Evolutionary conservation across 768 basidiomycete genomes (phyloP), one percentile per base, ranked within the genome.

Genomic region (Tulasnella sp.): DNA sequence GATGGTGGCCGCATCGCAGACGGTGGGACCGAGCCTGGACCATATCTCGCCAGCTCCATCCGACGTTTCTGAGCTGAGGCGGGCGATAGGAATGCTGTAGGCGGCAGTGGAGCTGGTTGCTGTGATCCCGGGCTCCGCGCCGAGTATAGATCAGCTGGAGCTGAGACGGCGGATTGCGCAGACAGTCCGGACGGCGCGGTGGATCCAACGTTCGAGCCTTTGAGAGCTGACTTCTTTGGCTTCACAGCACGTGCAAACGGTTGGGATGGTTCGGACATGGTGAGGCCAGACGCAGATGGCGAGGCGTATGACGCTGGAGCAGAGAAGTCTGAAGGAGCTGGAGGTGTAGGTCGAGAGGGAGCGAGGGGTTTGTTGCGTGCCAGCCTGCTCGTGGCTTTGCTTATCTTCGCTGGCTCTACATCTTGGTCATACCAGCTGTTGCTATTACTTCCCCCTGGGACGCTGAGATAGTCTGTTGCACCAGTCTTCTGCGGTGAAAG

Each of bases 211-310:
- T 42, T 43, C 11, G 56, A 44, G 9, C 29, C 48, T 43, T 58
- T 58, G 27, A 58, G 27, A 27, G 56, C 56, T 5, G 56, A 58
- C 38, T 58, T 58, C n/a, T 19, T 41, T 19, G 56, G 56, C 4
- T 41, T 38, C 43, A 4, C 25, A 22, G 25, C 15, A 19, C 22
- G 10, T 1, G 15, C 24, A 21, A 58, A 58, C 29, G 17, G 46
- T 11, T 58, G 48, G 11, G 24, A 9, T 4, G 56, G 56, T 29
- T 58, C 56, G 24, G 43, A 48, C 27, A 58, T 58, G 56, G 46
- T 19, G 56, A 54, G 31, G 34, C 53, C 53, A 31, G 53, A 38
- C 34, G 21, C 21, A 25, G 53, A 19, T 25, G 30, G 53, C 5
- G 45, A 25, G n/a, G 45, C 45, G 45, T 5, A 19, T 19, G 45